Evolutionary conservation across 2,329 filamentous ascomycete species (phyloP), one percentile per base, ranked within the genome.

Genomic region (Sordariomycetes sp.): DNA sequence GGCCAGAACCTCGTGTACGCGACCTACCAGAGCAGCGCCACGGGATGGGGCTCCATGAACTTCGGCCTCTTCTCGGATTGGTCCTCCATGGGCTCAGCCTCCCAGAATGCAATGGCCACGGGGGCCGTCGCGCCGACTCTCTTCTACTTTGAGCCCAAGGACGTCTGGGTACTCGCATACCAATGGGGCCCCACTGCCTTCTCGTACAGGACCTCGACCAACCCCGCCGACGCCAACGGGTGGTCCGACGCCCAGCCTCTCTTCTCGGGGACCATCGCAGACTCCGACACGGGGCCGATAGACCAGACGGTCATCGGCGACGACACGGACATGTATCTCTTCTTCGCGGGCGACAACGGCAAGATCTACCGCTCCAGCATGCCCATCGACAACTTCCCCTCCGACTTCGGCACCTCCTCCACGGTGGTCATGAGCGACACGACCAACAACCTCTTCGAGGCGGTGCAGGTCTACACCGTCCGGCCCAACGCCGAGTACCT

Each of bases 291-390:
- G 0, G 80, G 80, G 0, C 64, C 72, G 12, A 85, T 87, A 60
- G 82, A 86, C 66, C 81, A 84, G 68, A 80, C 81, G 0, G 61
- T 86, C 58, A 86, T 86, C 61, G 81, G 79, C 48, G 84, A 86
- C 66, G 68, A 68, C 64, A 67, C 65, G 7, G 77, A 78, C 68
- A 85, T 85, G 80, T 85, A 85, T 62, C 71, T 87, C 4, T 87
- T 86, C 76, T 86, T 86, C 62, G 74, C 76, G 0, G 84, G 81
- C 8, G 84, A 87, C 68, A 84, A 86, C 61, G 84, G 84, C 66
- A 77, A 76, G 52, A 82, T 87, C 64, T 86, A 86, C 69, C 75
- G 83, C 1, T 66, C 81, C 56, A 78, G 74, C 64, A 86, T 85
- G 80, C 74, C 83, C 42, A 78, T 85, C 25, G 74, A 67, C 53